Base-by-base conservation (phyloP, 139 green algal species). In the Volvox reticuliferus region DNA sequence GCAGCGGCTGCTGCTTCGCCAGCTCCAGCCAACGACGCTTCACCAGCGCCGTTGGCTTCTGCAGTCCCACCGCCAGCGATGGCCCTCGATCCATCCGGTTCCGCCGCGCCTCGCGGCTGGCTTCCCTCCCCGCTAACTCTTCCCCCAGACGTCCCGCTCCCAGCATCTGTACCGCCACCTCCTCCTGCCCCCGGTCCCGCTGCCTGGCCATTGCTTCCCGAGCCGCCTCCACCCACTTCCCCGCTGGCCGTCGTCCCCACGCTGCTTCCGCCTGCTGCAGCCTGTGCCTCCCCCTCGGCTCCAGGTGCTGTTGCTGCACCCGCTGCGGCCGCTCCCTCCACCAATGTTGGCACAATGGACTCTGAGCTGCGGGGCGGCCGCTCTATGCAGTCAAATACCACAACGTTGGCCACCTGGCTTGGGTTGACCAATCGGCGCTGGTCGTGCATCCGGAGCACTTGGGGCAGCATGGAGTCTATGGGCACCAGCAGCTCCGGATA, bases 361-460 rank as follows among this genome's bases (percentile, higher is more conserved):
- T 76, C 71, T 20, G n/a, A 78, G 9, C 32, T 55, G 28, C 89
- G 67, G 32, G 83, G 71, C 30, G 94, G 89, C 67, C 81, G 87
- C 61, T 92, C 75, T n/a, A 95, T 88, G 79, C 91, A 95, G 81
- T 96, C 94, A 68, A 94, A 96, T 73, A 96, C 93, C 0, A 96
- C 61, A 21, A 85, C 50, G 82, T 94, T 93, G 2, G 91, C 73
- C n/a, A 94, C 83, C 33, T 82, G 18, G 12, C 82, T 79, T 2
- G 92, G 89, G 73, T 90, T 79, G 33, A 87, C 33, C 28, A 84
- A 9, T 18, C 86, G 63, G 21, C 88, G 81, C 71, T 90, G 55
- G 37, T 92, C 91, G 26, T 93, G 80, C 86, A 77, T 55, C 21
- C n/a, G 33, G 35, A 91, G 92, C 32, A 63, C 68, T 22, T 67